These are phyloP conservation scores for Diplocarpon mali DNA, from an alignment of 2,329 filamentous ascomycete species.

Conservation along the genomic window DNA sequence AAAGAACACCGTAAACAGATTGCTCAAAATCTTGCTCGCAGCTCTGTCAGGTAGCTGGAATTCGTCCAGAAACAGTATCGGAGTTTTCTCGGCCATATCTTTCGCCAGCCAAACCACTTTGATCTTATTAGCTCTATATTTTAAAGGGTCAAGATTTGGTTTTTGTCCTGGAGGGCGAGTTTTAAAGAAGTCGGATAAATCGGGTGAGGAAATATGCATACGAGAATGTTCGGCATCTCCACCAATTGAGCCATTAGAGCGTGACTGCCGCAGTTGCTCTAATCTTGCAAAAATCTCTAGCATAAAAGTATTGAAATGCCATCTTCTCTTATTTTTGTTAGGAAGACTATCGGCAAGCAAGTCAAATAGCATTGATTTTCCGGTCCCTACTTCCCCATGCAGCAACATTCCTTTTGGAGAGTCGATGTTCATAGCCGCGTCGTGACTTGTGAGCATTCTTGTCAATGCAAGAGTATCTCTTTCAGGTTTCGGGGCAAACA, in stretches of 20 bases:
- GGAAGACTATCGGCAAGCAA: conserved; percentile 70
- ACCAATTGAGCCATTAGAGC: conserved; percentile 4
- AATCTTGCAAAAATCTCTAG: conserved; percentile 63
- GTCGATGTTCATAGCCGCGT: conserved; percentile 59
- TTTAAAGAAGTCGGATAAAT: no score
- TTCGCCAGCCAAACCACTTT: conserved; percentile 57
- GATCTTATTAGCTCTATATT: no score
- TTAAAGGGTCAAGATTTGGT: no score
- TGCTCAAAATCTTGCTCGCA: conserved; percentile 67
- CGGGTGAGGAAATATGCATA: no score
- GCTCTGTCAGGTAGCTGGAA: conserved; percentile 74
- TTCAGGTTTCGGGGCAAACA: conserved; percentile 44
- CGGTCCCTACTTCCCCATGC: conserved; percentile 72
- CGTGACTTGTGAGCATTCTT: conserved; percentile 55
- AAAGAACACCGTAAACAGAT: conserved; percentile 70
- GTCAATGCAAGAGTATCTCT: conserved; percentile 55
- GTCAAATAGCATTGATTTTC: conserved; percentile 78
- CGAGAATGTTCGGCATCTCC: conserved; percentile 45
- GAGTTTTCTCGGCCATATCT: conserved; percentile 62
- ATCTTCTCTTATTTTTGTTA: conserved; percentile 59
- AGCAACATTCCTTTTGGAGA: conserved; percentile 67
- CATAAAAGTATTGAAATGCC: conserved; percentile 86
- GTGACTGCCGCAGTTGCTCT: conserved; percentile 45
- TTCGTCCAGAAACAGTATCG: conserved; percentile 71
- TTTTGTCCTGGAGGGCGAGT: no score